These are phyloP conservation scores for Leccinellum luteum DNA, from an alignment of 768 basidiomycete genomes.

Conservation along the genomic window DNA sequence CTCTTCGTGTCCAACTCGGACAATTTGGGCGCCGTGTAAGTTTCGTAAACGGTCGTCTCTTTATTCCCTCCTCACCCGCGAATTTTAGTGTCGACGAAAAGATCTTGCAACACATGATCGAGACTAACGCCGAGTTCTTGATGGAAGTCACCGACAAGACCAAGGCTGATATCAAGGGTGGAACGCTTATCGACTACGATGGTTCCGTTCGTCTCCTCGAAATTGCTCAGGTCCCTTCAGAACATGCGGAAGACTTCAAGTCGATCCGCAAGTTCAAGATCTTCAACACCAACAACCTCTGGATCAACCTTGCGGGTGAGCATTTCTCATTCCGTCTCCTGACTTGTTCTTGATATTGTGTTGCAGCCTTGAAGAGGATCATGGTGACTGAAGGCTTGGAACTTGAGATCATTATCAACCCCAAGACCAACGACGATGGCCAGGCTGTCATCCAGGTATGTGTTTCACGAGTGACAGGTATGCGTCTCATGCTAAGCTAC, in stretches of 20 bases:
- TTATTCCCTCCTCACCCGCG: slow-evolving; percentile 1
- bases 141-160: slow-evolving; percentile 85
- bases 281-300: slow-evolving; percentile 73
- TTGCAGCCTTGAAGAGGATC: slow-evolving; percentile 64
- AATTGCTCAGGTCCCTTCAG: slow-evolving; percentile 71
- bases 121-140: slow-evolving; percentile 61
- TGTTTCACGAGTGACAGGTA: neutral
- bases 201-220: slow-evolving; percentile 68
- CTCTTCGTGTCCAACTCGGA: slow-evolving; percentile 79
- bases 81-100: slow-evolving; percentile 58
- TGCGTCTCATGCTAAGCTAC: neutral
- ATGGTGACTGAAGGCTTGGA: slow-evolving; percentile 67
- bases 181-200: slow-evolving; percentile 68
- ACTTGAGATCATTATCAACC: slow-evolving; percentile 80
- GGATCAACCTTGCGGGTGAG: slow-evolving; percentile 49
- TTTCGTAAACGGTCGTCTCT: neutral
- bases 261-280: slow-evolving; percentile 77
- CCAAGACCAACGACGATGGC: slow-evolving; percentile 66
- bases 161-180: slow-evolving; percentile 76
- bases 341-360: slow-evolving; percentile 1
- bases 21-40: slow-evolving; percentile 66
- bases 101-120: slow-evolving; percentile 66
- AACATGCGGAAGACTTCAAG: slow-evolving; percentile 75
- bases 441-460: slow-evolving; percentile 63
- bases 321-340: neutral